Base-by-base conservation (phyloP, 2,329 filamentous ascomycete genomes). In the Trichoderma pleuroti region DNA sequence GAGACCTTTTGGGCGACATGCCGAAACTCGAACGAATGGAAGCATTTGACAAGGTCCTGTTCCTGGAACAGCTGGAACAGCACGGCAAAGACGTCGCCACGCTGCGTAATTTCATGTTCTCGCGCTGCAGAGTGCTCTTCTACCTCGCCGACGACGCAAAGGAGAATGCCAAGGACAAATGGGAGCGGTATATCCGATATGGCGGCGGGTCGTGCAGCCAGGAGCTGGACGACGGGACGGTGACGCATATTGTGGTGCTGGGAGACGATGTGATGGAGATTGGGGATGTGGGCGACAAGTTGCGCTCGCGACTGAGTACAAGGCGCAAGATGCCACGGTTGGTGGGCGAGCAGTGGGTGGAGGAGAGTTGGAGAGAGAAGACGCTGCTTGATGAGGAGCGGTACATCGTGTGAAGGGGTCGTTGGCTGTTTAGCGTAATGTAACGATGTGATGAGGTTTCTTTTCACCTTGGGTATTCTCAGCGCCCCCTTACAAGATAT, bases 381-480 rank as follows among this genome's bases (percentile, higher is more conserved):
- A 97, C 93, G 1, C 77, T 92, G 72, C 79, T 98, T 60, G 93
- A 97, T 74, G 95, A 98, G 81, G 93, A 95, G 76, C 81, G 82
- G 52, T 89, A 86, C 75, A 78, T 76, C 5, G 73, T 80, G 5
- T 78, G 60, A 73, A 4, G 3, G 16, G 24, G 5, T 24, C 7
- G 11, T 7, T 49, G 39, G 18, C 8, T 21, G 0, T 49, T 21
- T 2, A 4, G 11, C 5, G n/a, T 24, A 21, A 24, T 4, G 11
- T 52, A 24, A 52, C 24, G 46, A 52, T 11, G 8, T 24, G 21
- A 52, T 24, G 46, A 52, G 46, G 5, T 12, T 52, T 52, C n/a
- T 24, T 24, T 6, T 49, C 42, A 2, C 11, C 10, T 8, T 24
- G 7, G 11, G 46, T 52, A 49, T 49, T 24, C n/a, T 24, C 21